phyloP scores from a whole-genome alignment of 2,329 filamentous ascomycete species.

The Nigrograna mackinnonii region DNA sequence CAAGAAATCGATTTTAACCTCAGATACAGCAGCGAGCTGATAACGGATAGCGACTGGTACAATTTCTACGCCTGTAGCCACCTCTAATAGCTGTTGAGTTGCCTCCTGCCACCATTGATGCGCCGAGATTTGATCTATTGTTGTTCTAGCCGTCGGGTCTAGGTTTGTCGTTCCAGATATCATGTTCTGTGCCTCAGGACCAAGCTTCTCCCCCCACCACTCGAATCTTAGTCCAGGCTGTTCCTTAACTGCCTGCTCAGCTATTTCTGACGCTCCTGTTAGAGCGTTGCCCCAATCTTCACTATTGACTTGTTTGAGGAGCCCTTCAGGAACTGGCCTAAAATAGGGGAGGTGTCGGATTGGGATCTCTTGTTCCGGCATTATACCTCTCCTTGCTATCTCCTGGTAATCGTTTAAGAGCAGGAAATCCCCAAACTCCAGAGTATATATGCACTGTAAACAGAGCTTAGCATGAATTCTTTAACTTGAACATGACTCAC shows the following conservation, averaged over 20 bases:
- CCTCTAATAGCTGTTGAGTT: too few relatives aligned
- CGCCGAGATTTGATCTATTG: conserved; percentile 36
- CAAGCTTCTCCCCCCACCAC: conserved; percentile 29
- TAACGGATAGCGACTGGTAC: too few relatives aligned
- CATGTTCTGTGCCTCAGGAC: conserved; percentile 29
- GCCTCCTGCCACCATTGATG: conserved; percentile 32
- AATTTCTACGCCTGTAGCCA: too few relatives aligned
- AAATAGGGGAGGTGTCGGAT: conserved; percentile 40
- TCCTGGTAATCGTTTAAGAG: conserved; percentile 35
- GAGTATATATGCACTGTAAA: conserved; percentile 39
- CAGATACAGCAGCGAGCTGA: too few relatives aligned
- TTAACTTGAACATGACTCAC: conserved; percentile 18
- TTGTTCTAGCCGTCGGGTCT: conserved; percentile 35
- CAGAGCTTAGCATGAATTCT: too few relatives aligned
- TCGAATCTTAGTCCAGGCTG: conserved; percentile 32
- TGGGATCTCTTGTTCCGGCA: conserved; percentile 36
- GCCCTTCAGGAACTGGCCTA: conserved; percentile 31
- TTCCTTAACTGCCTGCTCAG: conserved; percentile 28
- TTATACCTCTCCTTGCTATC: conserved; percentile 27
- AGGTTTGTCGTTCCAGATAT: conserved; percentile 39
- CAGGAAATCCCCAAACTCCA: conserved; percentile 34
- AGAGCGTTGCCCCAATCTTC: conserved; percentile 31
- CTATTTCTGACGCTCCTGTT: conserved; percentile 21
- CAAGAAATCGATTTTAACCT: too few relatives aligned
- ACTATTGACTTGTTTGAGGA: conserved; percentile 30